These are phyloP conservation scores for Cyclanthera cordifolia DNA, from an alignment of 306 rosid genomes.

Conservation along the genomic window DNA sequence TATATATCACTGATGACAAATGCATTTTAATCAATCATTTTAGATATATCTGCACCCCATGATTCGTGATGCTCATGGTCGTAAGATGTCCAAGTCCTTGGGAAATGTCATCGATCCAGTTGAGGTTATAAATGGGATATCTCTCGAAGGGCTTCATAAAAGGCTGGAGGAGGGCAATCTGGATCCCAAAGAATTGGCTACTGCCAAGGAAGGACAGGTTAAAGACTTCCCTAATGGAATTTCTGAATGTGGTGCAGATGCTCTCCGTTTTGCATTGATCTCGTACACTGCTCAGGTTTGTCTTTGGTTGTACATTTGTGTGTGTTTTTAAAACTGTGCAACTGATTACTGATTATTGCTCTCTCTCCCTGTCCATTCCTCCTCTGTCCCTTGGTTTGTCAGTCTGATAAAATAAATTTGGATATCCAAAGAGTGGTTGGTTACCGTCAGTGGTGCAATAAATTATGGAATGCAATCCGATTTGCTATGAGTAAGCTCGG, in stretches of 20 bases:
- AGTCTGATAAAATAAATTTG: conserved; percentile 92
- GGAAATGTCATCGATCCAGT: conserved; percentile 96
- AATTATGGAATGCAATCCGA: conserved; percentile 85
- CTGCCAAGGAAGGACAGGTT: conserved; percentile 72
- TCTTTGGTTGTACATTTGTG: conserved; percentile 3
- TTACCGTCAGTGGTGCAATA: conserved; percentile 92
- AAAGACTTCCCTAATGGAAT: conserved; percentile 91
- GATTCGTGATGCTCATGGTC: conserved; percentile 98
- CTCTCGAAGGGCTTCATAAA: conserved; percentile 65
- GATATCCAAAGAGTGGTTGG: conserved; percentile 95
- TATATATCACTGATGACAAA: background rate
- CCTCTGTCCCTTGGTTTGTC: conserved; percentile 19
- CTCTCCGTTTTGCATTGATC: conserved; percentile 88
- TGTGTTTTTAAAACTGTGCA: background rate
- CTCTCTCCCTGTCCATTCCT: background rate
- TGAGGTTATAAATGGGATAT: conserved; percentile 76
- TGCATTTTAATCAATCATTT: conserved; percentile 12
- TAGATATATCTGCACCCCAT: conserved; percentile 96
- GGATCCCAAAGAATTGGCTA: conserved; percentile 66
- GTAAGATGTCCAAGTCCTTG: conserved; percentile 93
- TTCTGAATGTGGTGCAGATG: conserved; percentile 90
- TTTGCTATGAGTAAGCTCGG: conserved; percentile 93
- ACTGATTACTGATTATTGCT: background rate
- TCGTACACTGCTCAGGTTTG: conserved; percentile 89
- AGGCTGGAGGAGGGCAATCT: conserved; percentile 82